Evolutionary conservation across 2,329 filamentous ascomycete genomes (phyloP).

Genomic region (Colletotrichum sp.): DNA sequence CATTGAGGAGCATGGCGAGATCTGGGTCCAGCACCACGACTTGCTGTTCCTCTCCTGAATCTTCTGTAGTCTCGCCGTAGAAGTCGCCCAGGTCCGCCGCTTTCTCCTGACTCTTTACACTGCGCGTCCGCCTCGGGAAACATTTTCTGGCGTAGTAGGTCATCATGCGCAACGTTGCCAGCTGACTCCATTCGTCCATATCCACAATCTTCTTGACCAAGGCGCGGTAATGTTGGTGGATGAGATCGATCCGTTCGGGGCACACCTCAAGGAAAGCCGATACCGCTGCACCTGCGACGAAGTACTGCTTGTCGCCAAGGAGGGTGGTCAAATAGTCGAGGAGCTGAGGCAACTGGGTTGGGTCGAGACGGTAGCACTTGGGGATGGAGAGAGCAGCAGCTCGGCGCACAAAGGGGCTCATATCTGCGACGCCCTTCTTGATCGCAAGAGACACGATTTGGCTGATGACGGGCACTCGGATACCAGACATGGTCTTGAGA

Average conservation of each 20-base stretch:
- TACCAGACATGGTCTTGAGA: constrained; percentile 95
- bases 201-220: constrained; percentile 91
- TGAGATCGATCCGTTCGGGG: constrained; percentile 83
- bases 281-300: constrained; percentile 93
- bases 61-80: constrained; percentile 70
- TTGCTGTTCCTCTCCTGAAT: constrained; percentile 51
- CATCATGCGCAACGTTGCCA: constrained; percentile 83
- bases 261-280: constrained; percentile 89
- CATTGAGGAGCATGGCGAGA: constrained; percentile 78
- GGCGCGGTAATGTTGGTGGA: constrained; percentile 87
- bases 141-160: constrained; percentile 84
- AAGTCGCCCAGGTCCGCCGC: constrained; percentile 69
- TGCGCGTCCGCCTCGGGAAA: constrained; percentile 75
- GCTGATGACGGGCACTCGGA: constrained; percentile 95
- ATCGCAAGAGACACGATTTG: constrained; percentile 97
- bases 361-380: constrained; percentile 93
- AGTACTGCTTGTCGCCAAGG: constrained; percentile 91
- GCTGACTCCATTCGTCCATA: constrained; percentile 98
- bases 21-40: constrained; percentile 78
- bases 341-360: constrained; percentile 82
- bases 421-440: constrained; percentile 90
- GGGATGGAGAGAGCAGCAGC: constrained; percentile 93
- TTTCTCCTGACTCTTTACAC: constrained; percentile 50
- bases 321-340: constrained; percentile 80
- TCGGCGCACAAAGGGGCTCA: constrained; percentile 93